Evolutionary conservation across 495 filamentous ascomycete species (phyloP).

Genomic region (Clohesyomyces aquaticus): DNA sequence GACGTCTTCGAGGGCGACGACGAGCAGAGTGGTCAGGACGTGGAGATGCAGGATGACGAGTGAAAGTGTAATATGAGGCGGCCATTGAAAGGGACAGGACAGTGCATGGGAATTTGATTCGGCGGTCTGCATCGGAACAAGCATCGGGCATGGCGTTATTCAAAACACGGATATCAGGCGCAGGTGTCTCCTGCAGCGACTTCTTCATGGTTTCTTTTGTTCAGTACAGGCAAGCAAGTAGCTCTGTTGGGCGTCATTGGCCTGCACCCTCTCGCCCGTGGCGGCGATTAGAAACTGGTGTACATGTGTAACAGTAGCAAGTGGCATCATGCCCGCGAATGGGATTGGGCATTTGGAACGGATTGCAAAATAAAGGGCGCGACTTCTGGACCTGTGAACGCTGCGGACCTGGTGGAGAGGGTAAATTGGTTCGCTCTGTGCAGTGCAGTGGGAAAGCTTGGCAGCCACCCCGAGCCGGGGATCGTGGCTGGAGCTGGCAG

Average conservation of each 20-base stretch:
- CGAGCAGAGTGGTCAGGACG: slow-evolving; percentile 27
- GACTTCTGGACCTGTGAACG: too few relatives aligned
- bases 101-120: slow-evolving; percentile 5
- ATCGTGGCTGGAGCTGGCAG: neutral
- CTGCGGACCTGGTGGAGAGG: too few relatives aligned
- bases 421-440: too few relatives aligned
- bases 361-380: too few relatives aligned
- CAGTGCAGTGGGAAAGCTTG: neutral
- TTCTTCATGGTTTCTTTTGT: slow-evolving; percentile 9
- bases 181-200: too few relatives aligned
- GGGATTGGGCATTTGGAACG: neutral
- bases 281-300: neutral
- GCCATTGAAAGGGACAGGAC: neutral
- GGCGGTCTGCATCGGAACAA: slow-evolving; percentile 3
- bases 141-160: slow-evolving; percentile 32
- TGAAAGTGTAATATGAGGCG: neutral
- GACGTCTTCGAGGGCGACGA: slow-evolving; percentile 4
- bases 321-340: neutral
- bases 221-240: neutral
- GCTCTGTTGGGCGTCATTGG: too few relatives aligned
- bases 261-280: too few relatives aligned
- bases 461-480: neutral
- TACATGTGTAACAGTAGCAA: neutral
- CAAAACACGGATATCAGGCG: slow-evolving; percentile 8
- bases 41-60: slow-evolving; percentile 31